Evolutionary conservation across 352 stramenopile genomes (phyloP).

Genomic region (Discostella stelligera): DNA sequence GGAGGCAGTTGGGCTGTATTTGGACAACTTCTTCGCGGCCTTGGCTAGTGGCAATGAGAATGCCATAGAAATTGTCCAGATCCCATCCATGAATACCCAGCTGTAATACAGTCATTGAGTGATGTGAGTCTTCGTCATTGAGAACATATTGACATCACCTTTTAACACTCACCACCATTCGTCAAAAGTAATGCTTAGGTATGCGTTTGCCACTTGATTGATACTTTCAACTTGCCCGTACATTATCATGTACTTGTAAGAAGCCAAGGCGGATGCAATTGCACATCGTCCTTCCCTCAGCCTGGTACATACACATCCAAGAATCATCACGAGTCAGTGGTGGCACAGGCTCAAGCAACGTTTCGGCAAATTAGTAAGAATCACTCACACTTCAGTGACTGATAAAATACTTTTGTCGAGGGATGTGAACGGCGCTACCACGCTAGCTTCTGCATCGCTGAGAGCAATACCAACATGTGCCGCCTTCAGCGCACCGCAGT

Average conservation of each 20-base stretch:
- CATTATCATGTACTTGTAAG: slow-evolving; percentile 87
- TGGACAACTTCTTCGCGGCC: slow-evolving; percentile 76
- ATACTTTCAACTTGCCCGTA: slow-evolving; percentile 84
- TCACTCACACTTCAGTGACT: slow-evolving; percentile 82
- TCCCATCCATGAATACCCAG: slow-evolving; percentile 64
- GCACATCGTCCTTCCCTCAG: slow-evolving; percentile 86
- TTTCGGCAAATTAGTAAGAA: background rate
- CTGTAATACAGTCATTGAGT: background rate
- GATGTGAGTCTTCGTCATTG: background rate
- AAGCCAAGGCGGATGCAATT: slow-evolving; percentile 85
- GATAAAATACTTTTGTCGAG: slow-evolving; percentile 83
- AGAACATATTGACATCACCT: slow-evolving; percentile 29
- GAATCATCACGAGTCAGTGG: background rate
- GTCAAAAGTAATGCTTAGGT: slow-evolving; percentile 78
- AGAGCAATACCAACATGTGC: slow-evolving; percentile 89
- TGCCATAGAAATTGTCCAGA: slow-evolving; percentile 80
- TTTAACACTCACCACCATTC: slow-evolving; percentile 79
- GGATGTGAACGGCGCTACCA: slow-evolving; percentile 88
- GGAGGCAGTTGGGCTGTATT: slow-evolving; percentile 83
- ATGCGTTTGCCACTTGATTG: slow-evolving; percentile 81
- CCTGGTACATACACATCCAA: background rate
- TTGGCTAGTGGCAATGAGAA: slow-evolving; percentile 82
- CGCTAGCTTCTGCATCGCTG: slow-evolving; percentile 87
- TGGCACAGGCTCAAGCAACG: background rate
- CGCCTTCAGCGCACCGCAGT: slow-evolving; percentile 89